Evolutionary conservation across 2,329 filamentous ascomycete genomes (phyloP).

Genomic region (Penicillium thymicola): DNA sequence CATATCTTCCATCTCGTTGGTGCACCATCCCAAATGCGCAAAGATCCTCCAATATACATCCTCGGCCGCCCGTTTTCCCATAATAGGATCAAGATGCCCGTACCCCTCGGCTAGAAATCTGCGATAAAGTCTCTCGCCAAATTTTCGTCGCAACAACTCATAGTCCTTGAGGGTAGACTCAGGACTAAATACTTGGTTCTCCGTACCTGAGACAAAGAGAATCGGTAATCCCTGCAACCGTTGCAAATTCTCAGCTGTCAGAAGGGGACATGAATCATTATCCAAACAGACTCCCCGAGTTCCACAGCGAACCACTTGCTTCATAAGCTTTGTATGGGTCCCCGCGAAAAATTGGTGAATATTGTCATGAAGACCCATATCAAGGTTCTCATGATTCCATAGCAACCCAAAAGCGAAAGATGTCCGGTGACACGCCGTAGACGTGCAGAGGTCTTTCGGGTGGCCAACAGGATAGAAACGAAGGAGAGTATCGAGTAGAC

Average conservation of each 20-base stretch:
- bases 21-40: constrained; percentile 1
- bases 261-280: constrained; percentile 2
- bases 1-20: neutral
- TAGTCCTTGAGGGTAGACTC: constrained; percentile 25
- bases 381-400: constrained; percentile 38
- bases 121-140: constrained; percentile 19
- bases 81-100: constrained; percentile 29
- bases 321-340: constrained; percentile 27
- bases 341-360: constrained; percentile 29
- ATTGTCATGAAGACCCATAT: constrained; percentile 30
- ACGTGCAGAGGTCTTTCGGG: constrained; percentile 31
- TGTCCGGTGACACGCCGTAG: constrained; percentile 32
- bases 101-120: constrained; percentile 22
- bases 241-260: constrained; percentile 12
- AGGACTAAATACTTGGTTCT: constrained; percentile 27
- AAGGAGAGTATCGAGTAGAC: constrained; percentile 20
- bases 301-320: constrained; percentile 29
- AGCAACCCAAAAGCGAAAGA: constrained; percentile 35
- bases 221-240: constrained; percentile 22
- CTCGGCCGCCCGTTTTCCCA: constrained; percentile 19
- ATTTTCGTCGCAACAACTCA: constrained; percentile 19
- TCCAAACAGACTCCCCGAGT: neutral
- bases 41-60: constrained; percentile 18
- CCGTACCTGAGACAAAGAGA: constrained; percentile 22
- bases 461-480: constrained; percentile 35